Evolutionary conservation across 176 grass and related monocot species (phyloP), one percentile per base, ranked within the genome.

Genomic region (Triticum monococcum): DNA sequence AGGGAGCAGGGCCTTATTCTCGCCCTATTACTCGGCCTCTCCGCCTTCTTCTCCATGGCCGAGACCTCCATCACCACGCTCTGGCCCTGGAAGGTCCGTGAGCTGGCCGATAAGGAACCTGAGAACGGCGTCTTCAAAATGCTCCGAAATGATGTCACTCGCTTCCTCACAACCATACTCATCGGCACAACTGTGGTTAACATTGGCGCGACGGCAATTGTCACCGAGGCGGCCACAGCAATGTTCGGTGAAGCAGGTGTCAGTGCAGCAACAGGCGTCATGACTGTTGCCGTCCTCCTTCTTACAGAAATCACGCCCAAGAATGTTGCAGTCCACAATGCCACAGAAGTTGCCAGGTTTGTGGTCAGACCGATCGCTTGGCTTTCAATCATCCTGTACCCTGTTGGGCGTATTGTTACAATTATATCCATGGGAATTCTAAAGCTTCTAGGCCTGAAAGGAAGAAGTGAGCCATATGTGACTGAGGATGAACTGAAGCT

Each of bases 221-320:
- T 96, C 76, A 99, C 97, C 28, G 92, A 99, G 81, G 97, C 97
- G 76, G 90, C 97, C 33, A 99, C 97, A 35, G 77, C 92, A 74
- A 96, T 99, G 91, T 99, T 99, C 89, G 97, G 97, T 75, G 97
- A 99, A 91, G 97, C 97, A 63, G 97, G 94, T 83, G 90, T 96
- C 83, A 93, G 89, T 86, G 88, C 94, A 81, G 94, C 97, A 62
- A 99, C 97, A 78, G 97, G 92, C 12, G 94, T 99, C 85, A 96
- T 99, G 97, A 96, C 97, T 80, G 97, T 99, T 11, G 90, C 90
- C 25, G 52, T 99, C 80, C 93, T 99, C 62, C 97, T 99, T 63
- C 89, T 99, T 68, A 99, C 97, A 68, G 97, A 99, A 90, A 99
- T 99, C 72, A 94, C 97, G 61, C 97, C 97, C 62, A 99, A 99